Evolutionary conservation across 106 monocot genomes (phyloP), one percentile per base, ranked within the genome.

Genomic region (Phalaenopsis aphrodite): DNA sequence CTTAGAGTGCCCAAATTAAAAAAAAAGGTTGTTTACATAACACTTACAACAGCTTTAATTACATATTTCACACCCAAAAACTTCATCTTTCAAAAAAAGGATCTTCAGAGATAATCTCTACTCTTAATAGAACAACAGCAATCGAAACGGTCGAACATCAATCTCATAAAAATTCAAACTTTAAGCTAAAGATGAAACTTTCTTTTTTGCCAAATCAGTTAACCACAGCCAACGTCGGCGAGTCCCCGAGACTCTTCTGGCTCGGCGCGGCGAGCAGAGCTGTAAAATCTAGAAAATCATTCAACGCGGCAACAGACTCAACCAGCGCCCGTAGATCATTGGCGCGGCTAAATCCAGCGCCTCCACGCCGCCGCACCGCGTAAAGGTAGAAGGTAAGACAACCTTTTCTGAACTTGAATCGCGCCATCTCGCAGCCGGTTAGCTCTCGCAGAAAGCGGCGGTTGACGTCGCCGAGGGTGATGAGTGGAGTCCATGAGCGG

Each of bases 381-480:
- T 87, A 95, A 24, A 95, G 84, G 78, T 95, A 95, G 84, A 95
- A 88, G 2, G 94, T 95, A 56, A 95, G 42, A 77, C 90, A 90
- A 10, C 94, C 94, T 37, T 95, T 95, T 79, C 94, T 41, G 88
- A 95, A 92, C 87, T 95, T 95, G 76, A 95, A 95, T 75, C 94
- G 66, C 10, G 94, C 92, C 90, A 95, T 88, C 85, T 95, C 94
- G 84, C 86, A 88, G 39, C 94, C 94, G 18, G 81, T 19, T 61
- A 95, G 86, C 6, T 83, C 88, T 21, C 91, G 76, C 17, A 91
- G 86, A 72, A 91, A 79, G 77, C 79, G 88, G 84, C 81, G 78
- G 81, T 91, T 91, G 17, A 91, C 88, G 55, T 91, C 88, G 21
- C 91, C 91, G 12, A 91, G 78, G 10, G 88, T 81, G 41, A 87